Base-by-base conservation (phyloP, 139 green algal species). In the Chlorella vulgaris region DNA sequence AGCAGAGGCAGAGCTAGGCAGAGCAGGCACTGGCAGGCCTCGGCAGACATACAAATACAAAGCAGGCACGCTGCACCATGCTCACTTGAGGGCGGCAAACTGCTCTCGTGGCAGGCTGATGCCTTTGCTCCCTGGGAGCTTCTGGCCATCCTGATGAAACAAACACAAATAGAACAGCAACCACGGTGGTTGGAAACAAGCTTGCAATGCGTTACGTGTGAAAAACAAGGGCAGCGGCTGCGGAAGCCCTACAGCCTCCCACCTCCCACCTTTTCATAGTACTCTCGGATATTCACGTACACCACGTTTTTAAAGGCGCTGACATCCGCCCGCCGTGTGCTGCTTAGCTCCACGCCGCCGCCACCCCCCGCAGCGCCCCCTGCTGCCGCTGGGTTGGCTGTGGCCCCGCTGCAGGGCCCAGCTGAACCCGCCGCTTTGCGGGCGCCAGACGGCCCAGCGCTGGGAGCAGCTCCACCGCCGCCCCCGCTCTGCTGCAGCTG, bases 71-170 rank as follows among this genome's bases (percentile, higher is more conserved):
- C n/a, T n/a, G 55, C 55, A 10, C 0, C 10, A 13, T 3, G 7
- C 71, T 21, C 53, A 69, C 73, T 26, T 79, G 36, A 79, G 73
- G 22, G 35, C 7, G 2, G 58, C 36, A 29, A 79, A 79, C 90
- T 95, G 91, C 18, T 91, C 84, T 28, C 61, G 22, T 4, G 81
- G 83, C 60, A 95, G 75, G 40, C 26, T 81, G 43, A 94, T 89
- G 26, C 91, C 91, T 74, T 95, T 95, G 22, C 80, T 80, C 24
- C 85, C 86, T 0, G 89, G 91, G 55, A 89, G 55, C 85, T 85
- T 43, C 80, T 91, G 55, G 22, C 86, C 87, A 40, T 86, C 82
- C 67, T 88, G 86, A 69, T 76, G 65, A 13, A 26, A 24, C 26
- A 39, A 35, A 35, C 24, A n/a, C 69, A 22, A 28, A 50, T 33